Evolutionary conservation across 83 land plant species (phyloP), one percentile per base, ranked within the genome.

Genomic region (Larix sibirica): DNA sequence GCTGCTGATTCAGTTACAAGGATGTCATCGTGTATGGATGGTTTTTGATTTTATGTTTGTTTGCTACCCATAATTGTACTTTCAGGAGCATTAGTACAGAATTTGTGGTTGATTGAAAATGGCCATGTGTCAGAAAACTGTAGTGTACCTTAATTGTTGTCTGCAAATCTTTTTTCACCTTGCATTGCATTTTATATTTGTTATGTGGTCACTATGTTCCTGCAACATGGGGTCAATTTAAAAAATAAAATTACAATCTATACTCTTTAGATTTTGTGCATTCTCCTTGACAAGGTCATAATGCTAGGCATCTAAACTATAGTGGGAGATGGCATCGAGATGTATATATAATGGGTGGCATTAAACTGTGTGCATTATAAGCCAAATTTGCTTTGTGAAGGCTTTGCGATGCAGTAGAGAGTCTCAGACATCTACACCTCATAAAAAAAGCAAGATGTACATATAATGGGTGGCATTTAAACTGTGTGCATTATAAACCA

Each of bases 181-280:
- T 66, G 54, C 40, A 77, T 76, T 81, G 59, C 42, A 47, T 33
- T 62, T 65, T 6, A 76, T 28, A 62, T 76, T 2, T 66, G 42
- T 62, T 47, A 66, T 62, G 77, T 23, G n/a, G 68, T 65, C 40
- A 81, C 33, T 18, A n/a, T 62, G 58, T 24, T 33, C 13, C 74
- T 10, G 28, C 58, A 81, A 36, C 47, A 65, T 38, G n/a, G 21
- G 18, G 75, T 64, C 8, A 47, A 4, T 31, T 17, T 38, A 6
- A 36, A 70, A 2, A 4, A 36, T 40, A 17, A 38, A 18, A 3
- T 38, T 42, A 44, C 18, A 73, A 13, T 73, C 26, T 38, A 42
- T 42, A 20, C 12, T 50, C 56, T 50, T 50, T 40, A 7, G 47
- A 23, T 38, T 2, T 54, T n/a, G 20, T 73, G 77, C 8, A 42